Conservation (phyloP, 441 rosid species). For the Erodium texanum region DNA sequence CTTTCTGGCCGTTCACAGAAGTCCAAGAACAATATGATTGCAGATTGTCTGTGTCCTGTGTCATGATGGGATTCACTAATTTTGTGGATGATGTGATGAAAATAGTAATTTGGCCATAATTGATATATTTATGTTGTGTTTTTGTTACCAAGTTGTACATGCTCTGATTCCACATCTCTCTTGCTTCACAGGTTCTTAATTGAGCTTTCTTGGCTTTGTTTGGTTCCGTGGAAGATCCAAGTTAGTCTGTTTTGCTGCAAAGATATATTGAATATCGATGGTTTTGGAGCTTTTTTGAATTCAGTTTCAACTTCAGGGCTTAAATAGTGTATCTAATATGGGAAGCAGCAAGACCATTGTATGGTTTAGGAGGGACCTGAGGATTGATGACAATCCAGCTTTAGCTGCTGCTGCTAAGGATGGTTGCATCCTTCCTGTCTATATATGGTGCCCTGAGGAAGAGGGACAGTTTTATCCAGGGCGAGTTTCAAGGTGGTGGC, state of each 20-base stretch:
- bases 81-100: background rate
- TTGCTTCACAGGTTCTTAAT: background rate
- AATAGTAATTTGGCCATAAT: background rate
- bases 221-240: no score
- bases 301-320: conserved; percentile 13
- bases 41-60: no score
- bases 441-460: conserved; percentile 89
- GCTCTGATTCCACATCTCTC: background rate
- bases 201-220: no score
- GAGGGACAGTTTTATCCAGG: conserved; percentile 82
- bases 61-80: no score
- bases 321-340: conserved; percentile 31
- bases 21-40: no score
- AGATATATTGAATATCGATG: conserved; percentile 2
- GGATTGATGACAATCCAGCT: conserved; percentile 93
- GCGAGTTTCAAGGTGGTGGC: conserved; percentile 99
- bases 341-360: conserved; percentile 63
- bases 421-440: conserved; percentile 71
- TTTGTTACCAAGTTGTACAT: background rate
- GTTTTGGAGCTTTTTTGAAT: conserved; percentile 3
- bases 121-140: background rate
- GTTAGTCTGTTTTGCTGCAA: background rate
- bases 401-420: conserved; percentile 84
- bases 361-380: conserved; percentile 98
- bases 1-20: no score